Conservation (phyloP, 768 basidiomycete species). For the Dendrothele bispora region DNA sequence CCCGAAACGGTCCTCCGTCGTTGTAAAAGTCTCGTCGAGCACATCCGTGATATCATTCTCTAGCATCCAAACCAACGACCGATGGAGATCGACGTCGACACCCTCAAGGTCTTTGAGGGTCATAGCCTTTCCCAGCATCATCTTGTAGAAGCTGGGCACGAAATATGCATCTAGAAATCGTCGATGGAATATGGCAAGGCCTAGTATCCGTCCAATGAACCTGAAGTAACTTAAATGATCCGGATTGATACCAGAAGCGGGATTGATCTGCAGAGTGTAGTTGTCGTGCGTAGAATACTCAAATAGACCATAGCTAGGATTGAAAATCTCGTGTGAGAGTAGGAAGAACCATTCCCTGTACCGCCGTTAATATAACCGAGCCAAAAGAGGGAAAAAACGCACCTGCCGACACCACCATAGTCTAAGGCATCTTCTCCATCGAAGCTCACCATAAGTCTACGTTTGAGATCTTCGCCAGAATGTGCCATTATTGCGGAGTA, state of each 20-base stretch:
- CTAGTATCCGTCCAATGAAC: constrained; percentile 74
- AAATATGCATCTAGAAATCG: constrained; percentile 81
- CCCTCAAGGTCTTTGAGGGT: constrained; percentile 65
- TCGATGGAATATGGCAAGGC: constrained; percentile 75
- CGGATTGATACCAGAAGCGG: constrained; percentile 71
- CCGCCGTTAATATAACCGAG: constrained; percentile 6
- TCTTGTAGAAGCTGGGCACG: constrained; percentile 80
- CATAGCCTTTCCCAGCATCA: constrained; percentile 64
- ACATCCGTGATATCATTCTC: constrained; percentile 77
- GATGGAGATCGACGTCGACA: constrained; percentile 66
- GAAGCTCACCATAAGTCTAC: constrained; percentile 71
- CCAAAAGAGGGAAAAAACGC: constrained; percentile 12
- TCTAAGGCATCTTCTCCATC: constrained; percentile 81
- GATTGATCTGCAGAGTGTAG: constrained; percentile 80
- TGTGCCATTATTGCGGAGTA: constrained; percentile 84
- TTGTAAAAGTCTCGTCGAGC: constrained; percentile 71
- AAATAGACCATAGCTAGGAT: constrained; percentile 80
- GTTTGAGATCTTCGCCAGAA: constrained; percentile 68
- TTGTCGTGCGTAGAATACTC: constrained; percentile 81
- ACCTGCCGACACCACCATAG: constrained; percentile 78
- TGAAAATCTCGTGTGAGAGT: constrained; percentile 80
- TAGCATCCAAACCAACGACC: constrained; percentile 77
- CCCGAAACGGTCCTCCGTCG: constrained; percentile 74
- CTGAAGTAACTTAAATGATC: constrained; percentile 82
- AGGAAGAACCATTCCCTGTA: constrained; percentile 85